These are phyloP conservation scores for Pichia sp. DNA, from an alignment of 1,139 yeast species.

Conservation along the genomic window DNA sequence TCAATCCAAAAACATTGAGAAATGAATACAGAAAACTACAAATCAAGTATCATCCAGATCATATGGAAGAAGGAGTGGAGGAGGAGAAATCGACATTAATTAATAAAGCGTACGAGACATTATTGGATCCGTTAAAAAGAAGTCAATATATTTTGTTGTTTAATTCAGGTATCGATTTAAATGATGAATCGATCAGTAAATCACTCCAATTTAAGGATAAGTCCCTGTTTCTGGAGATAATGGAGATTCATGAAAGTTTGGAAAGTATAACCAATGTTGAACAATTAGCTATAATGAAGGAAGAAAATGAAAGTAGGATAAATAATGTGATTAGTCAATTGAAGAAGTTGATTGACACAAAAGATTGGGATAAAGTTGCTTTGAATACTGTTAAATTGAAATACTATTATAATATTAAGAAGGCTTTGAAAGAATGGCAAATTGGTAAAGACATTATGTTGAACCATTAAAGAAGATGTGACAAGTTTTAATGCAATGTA, in stretches of 20 bases:
- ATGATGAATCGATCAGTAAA: slow-evolving; percentile 31
- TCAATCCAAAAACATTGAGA: slow-evolving; percentile 51
- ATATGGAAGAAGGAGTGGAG: slow-evolving; percentile 58
- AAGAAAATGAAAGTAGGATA: slow-evolving; percentile 53
- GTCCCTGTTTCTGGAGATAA: slow-evolving; percentile 40
- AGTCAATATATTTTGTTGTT: slow-evolving; percentile 49
- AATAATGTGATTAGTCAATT: slow-evolving; percentile 34
- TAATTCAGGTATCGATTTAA: slow-evolving; percentile 38
- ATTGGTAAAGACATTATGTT: slow-evolving; percentile 60
- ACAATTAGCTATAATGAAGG: slow-evolving; percentile 48
- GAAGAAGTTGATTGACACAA: slow-evolving; percentile 32
- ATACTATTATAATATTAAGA: slow-evolving; percentile 77
- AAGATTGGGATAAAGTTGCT: slow-evolving; percentile 52
- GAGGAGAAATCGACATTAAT: slow-evolving; percentile 43
- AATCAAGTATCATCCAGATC: slow-evolving; percentile 79
- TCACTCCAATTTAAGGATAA: slow-evolving; percentile 38
- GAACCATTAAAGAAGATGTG: slow-evolving; percentile 39
- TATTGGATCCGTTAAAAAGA: slow-evolving; percentile 64
- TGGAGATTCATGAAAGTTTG: slow-evolving; percentile 51
- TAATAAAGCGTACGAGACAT: slow-evolving; percentile 68
- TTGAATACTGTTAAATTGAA: slow-evolving; percentile 64
- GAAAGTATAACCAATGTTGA: slow-evolving; percentile 47
- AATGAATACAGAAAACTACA: slow-evolving; percentile 72
- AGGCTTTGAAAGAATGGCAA: slow-evolving; percentile 73
- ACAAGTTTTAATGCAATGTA: neutral